phyloP scores from a whole-genome alignment of 2,329 filamentous ascomycete genomes.

The Microdochium trichocladiopsis region DNA sequence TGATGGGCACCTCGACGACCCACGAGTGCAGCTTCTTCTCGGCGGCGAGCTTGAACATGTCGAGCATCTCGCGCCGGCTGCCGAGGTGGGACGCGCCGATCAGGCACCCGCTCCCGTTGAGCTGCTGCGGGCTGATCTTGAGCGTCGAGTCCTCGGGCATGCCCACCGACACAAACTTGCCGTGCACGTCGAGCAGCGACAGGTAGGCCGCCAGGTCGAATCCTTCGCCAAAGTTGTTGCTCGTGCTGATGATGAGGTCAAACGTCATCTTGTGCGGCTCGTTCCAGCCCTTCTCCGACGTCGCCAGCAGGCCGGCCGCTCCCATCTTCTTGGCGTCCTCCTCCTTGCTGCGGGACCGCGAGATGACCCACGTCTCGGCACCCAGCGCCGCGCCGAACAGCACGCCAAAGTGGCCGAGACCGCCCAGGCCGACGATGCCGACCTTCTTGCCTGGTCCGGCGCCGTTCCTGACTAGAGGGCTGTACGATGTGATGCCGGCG shows the following conservation, averaged over 20 bases:
- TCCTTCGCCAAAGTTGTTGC: conserved; percentile 57
- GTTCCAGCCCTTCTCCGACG: conserved; percentile 50
- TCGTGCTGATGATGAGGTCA: conserved; percentile 71
- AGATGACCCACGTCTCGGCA: conserved; percentile 56
- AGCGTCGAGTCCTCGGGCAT: conserved; percentile 72
- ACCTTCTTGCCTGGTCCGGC: conserved; percentile 74
- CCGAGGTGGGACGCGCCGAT: conserved; percentile 68
- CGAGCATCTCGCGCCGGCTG: conserved; percentile 60
- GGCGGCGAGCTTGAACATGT: conserved; percentile 65
- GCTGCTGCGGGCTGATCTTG: conserved; percentile 64
- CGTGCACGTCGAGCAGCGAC: conserved; percentile 73
- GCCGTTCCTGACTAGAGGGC: conserved; percentile 69
- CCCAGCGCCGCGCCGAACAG: conserved; percentile 63
- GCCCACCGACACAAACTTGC: conserved; percentile 72
- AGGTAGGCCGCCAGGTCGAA: conserved; percentile 70
- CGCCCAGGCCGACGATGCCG: conserved; percentile 66
- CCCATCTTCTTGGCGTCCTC: conserved; percentile 52
- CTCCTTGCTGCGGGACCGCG: conserved; percentile 52
- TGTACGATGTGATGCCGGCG: conserved; percentile 75
- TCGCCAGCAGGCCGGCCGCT: conserved; percentile 53
- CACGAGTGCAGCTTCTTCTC: conserved; percentile 64
- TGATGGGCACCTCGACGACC: conserved; percentile 69
- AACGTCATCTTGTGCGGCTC: conserved; percentile 54
- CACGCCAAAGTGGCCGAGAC: conserved; percentile 65
- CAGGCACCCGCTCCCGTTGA: conserved; percentile 67